Evolutionary conservation across 2,329 filamentous ascomycete species (phyloP).

Genomic region (Ophiostoma australiae): DNA sequence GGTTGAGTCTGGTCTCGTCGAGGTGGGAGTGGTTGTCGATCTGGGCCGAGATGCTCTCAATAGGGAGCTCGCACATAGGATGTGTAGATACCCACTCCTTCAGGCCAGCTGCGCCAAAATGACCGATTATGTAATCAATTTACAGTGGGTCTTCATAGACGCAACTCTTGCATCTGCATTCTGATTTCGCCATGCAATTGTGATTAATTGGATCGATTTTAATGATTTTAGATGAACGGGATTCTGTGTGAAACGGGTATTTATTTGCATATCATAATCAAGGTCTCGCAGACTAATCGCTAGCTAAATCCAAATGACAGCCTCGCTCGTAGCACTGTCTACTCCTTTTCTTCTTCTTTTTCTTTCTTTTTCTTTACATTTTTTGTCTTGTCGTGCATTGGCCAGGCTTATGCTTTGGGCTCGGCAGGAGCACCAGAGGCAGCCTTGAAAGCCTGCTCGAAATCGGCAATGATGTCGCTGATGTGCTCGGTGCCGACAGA

Average conservation of each 20-base stretch:
- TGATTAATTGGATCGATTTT: not conserved
- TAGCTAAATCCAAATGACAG: not conserved
- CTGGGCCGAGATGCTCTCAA: not conserved
- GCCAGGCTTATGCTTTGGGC: constrained; percentile 27
- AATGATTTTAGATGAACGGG: not conserved
- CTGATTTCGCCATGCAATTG: not conserved
- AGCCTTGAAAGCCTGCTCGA: constrained; percentile 79
- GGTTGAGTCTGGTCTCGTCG: not conserved
- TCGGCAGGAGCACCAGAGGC: constrained; percentile 44
- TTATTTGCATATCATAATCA: constrained; percentile 7
- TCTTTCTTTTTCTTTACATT: not conserved
- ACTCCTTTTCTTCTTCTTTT: not conserved
- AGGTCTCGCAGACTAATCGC: constrained; percentile 7
- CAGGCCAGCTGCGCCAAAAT: not conserved
- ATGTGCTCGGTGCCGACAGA: constrained; percentile 96
- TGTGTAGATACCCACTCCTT: not conserved
- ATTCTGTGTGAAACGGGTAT: not conserved
- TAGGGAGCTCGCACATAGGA: not conserved
- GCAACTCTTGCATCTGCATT: not conserved
- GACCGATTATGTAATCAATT: not conserved
- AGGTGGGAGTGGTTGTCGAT: not conserved
- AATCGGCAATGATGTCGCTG: constrained; percentile 94
- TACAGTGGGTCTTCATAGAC: not conserved
- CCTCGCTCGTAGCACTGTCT: not conserved
- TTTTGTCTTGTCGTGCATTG: not conserved